Evolutionary conservation across 73 alveolate species (phyloP), one percentile per base, ranked within the genome.

Genomic region (Blepharisma japonicum): DNA sequence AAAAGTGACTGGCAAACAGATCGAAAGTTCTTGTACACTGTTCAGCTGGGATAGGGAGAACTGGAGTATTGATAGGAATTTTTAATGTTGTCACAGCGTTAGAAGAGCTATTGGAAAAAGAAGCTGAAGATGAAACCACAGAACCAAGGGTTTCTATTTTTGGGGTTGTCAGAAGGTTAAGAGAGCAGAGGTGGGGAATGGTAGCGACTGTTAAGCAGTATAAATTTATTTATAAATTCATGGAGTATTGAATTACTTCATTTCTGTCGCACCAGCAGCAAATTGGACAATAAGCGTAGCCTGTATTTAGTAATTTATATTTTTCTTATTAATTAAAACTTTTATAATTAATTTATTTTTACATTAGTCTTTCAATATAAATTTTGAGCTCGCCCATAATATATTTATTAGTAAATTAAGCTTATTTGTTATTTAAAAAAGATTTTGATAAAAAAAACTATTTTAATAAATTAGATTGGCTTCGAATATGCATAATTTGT

Each of bases 31-130:
- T 78, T 6, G 88, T 83, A 2, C 94, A 87, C 61, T 87, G 94
- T 39, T 76, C 84, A 39, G 94, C 94, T 7, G 94, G 94, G 1
- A 83, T 87, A n/a, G 94, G 94, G 1, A 77, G 94, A 56, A 87
- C 94, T 8, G 94, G 94, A 4, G 77, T 89, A 3, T 25, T 87
- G 25, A 87, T 87, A 6, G 90, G 90, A 11, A 50, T 87, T 6
- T 86, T 77, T 55, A 55, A 67, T 53, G 45, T 82, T 21, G 66
- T 87, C 46, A 86, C 76, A 7, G 89, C 89, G 2, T 25, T 87
- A 9, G 83, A 83, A 27, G 83, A 55, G 56, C 53, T 80, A 18
- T 51, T 20, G 48, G 45, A 11, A 46, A 23, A 39, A 6, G 53
- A 50, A 38, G 51, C 25, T 45, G 79, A 82, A 51, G 48, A 56